These are phyloP conservation scores for Ophiostoma populinum DNA, from an alignment of 2,329 filamentous ascomycete genomes.

Conservation along the genomic window DNA sequence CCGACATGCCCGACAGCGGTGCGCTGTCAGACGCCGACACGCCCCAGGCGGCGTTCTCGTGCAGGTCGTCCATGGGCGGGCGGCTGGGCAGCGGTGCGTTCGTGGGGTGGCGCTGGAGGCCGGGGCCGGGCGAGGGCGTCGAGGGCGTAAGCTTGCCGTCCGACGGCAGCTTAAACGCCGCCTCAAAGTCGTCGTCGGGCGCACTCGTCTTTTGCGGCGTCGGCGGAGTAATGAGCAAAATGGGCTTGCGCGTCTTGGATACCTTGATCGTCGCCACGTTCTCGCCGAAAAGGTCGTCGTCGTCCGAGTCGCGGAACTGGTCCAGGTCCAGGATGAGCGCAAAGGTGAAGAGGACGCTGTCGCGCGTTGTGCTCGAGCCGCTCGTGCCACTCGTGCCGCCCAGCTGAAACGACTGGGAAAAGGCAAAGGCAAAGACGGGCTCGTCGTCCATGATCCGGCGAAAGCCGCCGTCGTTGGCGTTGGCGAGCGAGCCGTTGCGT, in stretches of 20 bases:
- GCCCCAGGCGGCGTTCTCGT: no score
- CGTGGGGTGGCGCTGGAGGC: no score
- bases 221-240: conserved; percentile 37
- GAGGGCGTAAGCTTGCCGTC: conserved; percentile 49
- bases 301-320: conserved; percentile 42
- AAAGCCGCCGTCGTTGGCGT: conserved; percentile 32
- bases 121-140: no score
- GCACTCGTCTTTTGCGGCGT: conserved; percentile 31
- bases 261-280: conserved; percentile 50
- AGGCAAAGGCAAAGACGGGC: conserved; percentile 70
- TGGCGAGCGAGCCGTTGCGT: conserved; percentile 44
- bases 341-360: conserved; percentile 55
- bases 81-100: no score
- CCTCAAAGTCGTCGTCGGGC: conserved; percentile 49
- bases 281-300: conserved; percentile 46
- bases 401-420: conserved; percentile 45
- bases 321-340: conserved; percentile 60
- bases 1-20: no score
- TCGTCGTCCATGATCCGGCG: conserved; percentile 59
- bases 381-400: conserved; percentile 3
- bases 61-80: no score
- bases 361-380: no score
- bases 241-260: conserved; percentile 38
- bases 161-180: conserved; percentile 53
- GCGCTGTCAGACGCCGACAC: no score